These are phyloP conservation scores for Nannochloropsis salina DNA, from an alignment of 108 stramenopile genomes.

Conservation along the genomic window DNA sequence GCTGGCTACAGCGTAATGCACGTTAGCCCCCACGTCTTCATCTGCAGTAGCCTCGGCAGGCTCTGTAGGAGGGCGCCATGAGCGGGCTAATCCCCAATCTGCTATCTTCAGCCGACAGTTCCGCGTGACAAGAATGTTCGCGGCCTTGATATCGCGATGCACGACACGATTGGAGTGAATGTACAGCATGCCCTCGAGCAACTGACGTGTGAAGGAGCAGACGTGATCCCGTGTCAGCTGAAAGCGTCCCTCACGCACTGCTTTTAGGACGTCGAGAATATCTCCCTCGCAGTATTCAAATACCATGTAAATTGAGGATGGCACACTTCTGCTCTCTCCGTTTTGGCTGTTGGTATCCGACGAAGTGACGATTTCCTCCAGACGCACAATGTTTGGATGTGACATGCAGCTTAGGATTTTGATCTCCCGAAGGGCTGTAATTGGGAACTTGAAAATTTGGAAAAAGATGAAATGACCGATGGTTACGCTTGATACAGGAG, in stretches of 20 bases:
- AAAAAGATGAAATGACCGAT: no score
- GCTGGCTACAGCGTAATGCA: not conserved
- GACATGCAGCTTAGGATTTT: constrained; percentile 12
- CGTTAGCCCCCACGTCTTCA: not conserved
- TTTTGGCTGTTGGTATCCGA: not conserved
- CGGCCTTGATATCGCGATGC: constrained; percentile 86
- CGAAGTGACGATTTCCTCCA: constrained; percentile 12
- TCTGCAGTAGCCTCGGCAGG: not conserved
- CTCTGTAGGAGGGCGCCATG: not conserved
- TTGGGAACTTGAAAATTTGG: not conserved
- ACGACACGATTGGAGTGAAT: constrained; percentile 84
- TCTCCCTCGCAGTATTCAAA: not conserved
- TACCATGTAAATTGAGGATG: constrained; percentile 2
- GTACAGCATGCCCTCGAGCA: constrained; percentile 77
- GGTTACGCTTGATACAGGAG: no score
- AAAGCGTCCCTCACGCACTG: not conserved
- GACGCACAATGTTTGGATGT: not conserved
- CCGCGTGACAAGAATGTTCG: constrained; percentile 46
- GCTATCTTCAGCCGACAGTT: constrained; percentile 53
- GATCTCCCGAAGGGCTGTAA: not conserved
- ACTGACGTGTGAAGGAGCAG: constrained; percentile 57
- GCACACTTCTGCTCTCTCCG: not conserved
- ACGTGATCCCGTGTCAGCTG: not conserved
- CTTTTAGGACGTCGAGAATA: not conserved
- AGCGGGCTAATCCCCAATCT: constrained; percentile 45